Evolutionary conservation across 2,329 filamentous ascomycete species (phyloP).

Genomic region (Penicillium fuscoglaucum): DNA sequence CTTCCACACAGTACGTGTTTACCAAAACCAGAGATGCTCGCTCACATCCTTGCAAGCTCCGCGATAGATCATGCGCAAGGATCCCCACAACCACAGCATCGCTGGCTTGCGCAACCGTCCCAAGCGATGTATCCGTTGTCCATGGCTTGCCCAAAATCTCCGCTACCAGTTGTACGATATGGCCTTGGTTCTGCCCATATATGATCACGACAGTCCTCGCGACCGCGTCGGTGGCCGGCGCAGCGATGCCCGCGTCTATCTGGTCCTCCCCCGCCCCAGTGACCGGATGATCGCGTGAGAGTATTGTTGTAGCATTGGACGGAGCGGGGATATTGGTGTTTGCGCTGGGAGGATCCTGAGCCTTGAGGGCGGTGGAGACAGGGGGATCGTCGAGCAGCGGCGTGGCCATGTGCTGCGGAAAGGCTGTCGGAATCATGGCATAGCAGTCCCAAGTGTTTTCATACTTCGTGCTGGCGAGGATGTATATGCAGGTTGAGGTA

Average conservation of each 20-base stretch:
- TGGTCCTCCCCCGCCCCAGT: conserved; percentile 2
- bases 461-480: conserved; percentile 24
- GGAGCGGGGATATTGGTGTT: conserved; percentile 11
- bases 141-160: conserved; percentile 76
- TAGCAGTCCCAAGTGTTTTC: conserved; percentile 26
- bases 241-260: not conserved
- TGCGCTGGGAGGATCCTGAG: conserved; percentile 9
- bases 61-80: conserved; percentile 56
- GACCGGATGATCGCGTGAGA: not conserved
- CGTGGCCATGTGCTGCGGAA: conserved; percentile 36
- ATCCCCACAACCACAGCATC: conserved; percentile 69
- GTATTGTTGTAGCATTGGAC: conserved; percentile 16
- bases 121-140: conserved; percentile 59
- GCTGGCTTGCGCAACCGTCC: conserved; percentile 55
- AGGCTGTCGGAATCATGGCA: conserved; percentile 39
- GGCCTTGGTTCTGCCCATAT: conserved; percentile 69
- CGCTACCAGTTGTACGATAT: conserved; percentile 72
- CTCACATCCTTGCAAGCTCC: conserved; percentile 60
- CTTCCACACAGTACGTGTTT: conserved; percentile 73
- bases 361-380: conserved; percentile 24
- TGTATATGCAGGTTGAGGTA: not conserved
- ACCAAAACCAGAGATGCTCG: conserved; percentile 65
- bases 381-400: conserved; percentile 30
- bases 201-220: conserved; percentile 59
- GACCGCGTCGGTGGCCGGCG: not conserved